phyloP scores from a whole-genome alignment of 139 green algal species.

The Astrephomene gubernaculifera region DNA sequence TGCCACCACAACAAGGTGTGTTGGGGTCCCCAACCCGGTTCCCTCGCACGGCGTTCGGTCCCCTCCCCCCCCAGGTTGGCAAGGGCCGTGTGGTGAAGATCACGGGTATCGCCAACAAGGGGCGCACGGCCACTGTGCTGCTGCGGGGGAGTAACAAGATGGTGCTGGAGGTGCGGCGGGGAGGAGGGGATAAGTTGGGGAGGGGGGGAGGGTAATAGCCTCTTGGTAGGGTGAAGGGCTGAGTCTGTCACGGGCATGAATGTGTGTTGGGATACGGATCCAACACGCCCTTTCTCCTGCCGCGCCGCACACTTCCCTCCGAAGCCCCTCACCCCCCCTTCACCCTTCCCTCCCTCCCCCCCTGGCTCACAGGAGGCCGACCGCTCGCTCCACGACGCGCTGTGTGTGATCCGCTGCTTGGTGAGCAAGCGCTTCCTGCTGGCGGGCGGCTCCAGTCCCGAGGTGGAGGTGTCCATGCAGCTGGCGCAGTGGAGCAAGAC shows the following conservation, averaged over 20 bases:
- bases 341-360: background rate
- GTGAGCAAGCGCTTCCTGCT: slow-evolving; percentile 96
- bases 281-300: too few relatives aligned
- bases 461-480: slow-evolving; percentile 92
- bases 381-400: slow-evolving; percentile 93
- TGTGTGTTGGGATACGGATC: too few relatives aligned
- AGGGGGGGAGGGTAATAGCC: too few relatives aligned
- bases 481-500: slow-evolving; percentile 92
- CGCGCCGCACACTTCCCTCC: too few relatives aligned
- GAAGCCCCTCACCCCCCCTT: background rate
- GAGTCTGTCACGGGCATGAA: too few relatives aligned
- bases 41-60: background rate
- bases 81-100: slow-evolving; percentile 86
- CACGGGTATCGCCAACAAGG: slow-evolving; percentile 91
- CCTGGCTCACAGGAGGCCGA: slow-evolving; percentile 85
- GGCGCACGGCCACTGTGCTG: slow-evolving; percentile 93
- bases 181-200: background rate
- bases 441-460: slow-evolving; percentile 89
- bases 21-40: background rate
- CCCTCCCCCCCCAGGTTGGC: slow-evolving; percentile 64
- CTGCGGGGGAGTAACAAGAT: slow-evolving; percentile 97
- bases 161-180: slow-evolving; percentile 67
- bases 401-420: slow-evolving; percentile 93
- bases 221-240: too few relatives aligned
- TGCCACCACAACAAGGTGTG: background rate